phyloP scores from a whole-genome alignment of 2,329 filamentous ascomycete genomes.

The Cryphonectria parasitica region DNA sequence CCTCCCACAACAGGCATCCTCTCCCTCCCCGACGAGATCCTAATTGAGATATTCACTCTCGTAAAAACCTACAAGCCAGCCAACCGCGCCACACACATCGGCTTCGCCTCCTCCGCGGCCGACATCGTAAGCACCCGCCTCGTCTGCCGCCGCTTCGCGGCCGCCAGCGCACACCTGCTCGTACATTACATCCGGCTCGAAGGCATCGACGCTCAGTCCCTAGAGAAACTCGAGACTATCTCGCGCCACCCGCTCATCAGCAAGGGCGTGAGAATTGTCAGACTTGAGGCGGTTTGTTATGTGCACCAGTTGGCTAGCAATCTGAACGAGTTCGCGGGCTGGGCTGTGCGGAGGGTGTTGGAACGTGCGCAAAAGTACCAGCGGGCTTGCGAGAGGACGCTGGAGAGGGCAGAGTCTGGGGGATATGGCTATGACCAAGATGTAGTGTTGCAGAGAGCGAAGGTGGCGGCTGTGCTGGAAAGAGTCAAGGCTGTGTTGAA shows the following conservation, averaged over 20 bases:
- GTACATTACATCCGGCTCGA: slow-evolving; percentile 19
- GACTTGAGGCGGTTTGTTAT: slow-evolving; percentile 17
- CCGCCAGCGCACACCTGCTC: slow-evolving; percentile 24
- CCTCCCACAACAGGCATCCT: slow-evolving; percentile 6
- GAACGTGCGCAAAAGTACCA: slow-evolving; percentile 10
- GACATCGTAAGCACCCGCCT: slow-evolving; percentile 21
- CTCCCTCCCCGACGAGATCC: slow-evolving; percentile 23
- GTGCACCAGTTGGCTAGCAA: slow-evolving; percentile 7
- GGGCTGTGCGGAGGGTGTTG: slow-evolving; percentile 15
- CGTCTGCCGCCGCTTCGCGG: slow-evolving; percentile 21
- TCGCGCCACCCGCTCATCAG: slow-evolving; percentile 21
- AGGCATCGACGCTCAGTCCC: slow-evolving; percentile 7
- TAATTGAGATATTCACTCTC: slow-evolving; percentile 17
- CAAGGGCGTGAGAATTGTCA: slow-evolving; percentile 8
- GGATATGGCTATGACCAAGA: background rate
- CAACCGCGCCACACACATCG: background rate
- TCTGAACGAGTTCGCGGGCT: slow-evolving; percentile 11
- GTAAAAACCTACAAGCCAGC: slow-evolving; percentile 19
- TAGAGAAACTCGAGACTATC: slow-evolving; percentile 24
- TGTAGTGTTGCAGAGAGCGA: background rate
- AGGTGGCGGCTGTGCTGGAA: background rate
- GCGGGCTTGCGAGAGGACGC: background rate
- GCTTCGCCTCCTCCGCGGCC: slow-evolving; percentile 17
- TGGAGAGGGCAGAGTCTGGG: background rate
- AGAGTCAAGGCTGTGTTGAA: slow-evolving; percentile 18